Conservation (phyloP, 2,329 filamentous ascomycete species). For the Chaetomium sp. region DNA sequence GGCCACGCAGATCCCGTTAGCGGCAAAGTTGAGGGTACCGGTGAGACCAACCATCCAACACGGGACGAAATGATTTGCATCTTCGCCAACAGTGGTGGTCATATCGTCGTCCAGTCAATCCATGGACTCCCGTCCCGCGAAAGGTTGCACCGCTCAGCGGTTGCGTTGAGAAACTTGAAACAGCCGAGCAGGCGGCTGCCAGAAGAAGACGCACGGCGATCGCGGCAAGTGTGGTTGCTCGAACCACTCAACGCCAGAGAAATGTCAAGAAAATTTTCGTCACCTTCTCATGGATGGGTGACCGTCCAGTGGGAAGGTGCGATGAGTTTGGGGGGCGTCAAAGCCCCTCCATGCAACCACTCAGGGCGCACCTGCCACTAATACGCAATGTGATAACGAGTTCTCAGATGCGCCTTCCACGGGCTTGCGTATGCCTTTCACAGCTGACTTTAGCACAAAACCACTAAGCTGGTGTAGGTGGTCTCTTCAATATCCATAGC, state of each 20-base stretch:
- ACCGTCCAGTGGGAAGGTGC: conserved; percentile 17
- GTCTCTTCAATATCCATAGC: too few relatives aligned
- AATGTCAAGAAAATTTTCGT: not conserved
- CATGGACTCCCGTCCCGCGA: not conserved
- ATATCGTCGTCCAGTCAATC: not conserved
- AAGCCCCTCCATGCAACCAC: conserved; percentile 21
- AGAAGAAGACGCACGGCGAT: conserved; percentile 12
- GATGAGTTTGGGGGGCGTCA: not conserved
- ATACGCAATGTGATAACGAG: not conserved
- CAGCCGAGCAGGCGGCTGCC: conserved; percentile 12
- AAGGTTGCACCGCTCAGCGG: not conserved
- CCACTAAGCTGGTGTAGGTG: too few relatives aligned
- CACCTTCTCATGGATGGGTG: not conserved
- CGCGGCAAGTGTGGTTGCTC: conserved; percentile 15
- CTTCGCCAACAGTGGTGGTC: not conserved
- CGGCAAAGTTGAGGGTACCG: not conserved
- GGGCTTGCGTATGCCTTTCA: not conserved
- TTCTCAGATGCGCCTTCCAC: not conserved
- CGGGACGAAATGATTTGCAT: not conserved
- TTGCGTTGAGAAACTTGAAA: conserved; percentile 22
- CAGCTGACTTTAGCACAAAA: too few relatives aligned
- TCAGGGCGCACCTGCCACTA: conserved; percentile 8
- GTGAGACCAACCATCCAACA: not conserved
- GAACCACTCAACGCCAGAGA: conserved; percentile 8
- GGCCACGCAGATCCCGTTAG: not conserved